Conservation (phyloP, 106 monocot genomes). For the Dendrobium officinale region DNA sequence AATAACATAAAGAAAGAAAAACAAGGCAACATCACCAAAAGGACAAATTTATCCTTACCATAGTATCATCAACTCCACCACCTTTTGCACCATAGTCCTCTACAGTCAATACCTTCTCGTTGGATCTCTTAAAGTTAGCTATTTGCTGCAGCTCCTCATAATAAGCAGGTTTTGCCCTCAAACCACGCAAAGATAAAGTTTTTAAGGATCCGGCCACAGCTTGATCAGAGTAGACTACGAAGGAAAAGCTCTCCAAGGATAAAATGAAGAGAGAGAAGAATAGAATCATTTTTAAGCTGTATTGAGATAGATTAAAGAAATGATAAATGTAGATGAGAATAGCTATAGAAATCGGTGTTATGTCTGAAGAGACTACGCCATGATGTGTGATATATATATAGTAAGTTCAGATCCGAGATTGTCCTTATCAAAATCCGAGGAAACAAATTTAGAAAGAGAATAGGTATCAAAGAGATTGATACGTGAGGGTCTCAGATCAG, state of each 20-base stretch:
- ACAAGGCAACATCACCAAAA: too few relatives aligned
- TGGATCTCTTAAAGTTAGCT: too few relatives aligned
- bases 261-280: slow-evolving; percentile 4
- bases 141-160: too few relatives aligned
- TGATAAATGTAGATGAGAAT: not conserved
- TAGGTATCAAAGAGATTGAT: not conserved
- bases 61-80: too few relatives aligned
- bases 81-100: too few relatives aligned
- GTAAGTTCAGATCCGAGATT: not conserved
- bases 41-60: too few relatives aligned
- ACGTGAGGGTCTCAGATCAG: slow-evolving; percentile 7
- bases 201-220: not conserved
- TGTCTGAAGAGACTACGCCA: too few relatives aligned
- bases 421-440: not conserved
- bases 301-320: not conserved
- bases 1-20: too few relatives aligned
- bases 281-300: not conserved
- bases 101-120: too few relatives aligned
- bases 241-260: not conserved
- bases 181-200: not conserved
- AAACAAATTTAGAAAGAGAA: not conserved
- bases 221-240: not conserved
- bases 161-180: not conserved
- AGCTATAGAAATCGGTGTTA: too few relatives aligned
- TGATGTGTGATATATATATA: too few relatives aligned